Evolutionary conservation across 163 green algal genomes (phyloP), one percentile per base, ranked within the genome.

Genomic region (Scenedesmus sp.): DNA sequence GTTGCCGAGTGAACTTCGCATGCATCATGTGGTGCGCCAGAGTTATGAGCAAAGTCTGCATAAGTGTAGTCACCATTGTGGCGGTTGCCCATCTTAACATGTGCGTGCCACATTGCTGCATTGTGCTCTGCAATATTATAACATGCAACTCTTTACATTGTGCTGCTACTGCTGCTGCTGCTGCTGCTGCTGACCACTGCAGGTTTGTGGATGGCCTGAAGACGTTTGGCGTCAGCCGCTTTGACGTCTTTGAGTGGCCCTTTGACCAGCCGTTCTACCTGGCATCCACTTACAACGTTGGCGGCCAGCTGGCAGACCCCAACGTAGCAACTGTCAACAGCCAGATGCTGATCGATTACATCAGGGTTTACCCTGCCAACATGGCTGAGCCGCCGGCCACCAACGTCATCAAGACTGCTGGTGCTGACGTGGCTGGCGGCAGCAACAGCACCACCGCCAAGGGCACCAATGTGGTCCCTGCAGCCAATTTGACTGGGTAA

Each of bases 261-360:
- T 88, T 88, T 59, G 83, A 88, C 83, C 83, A 88, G 59, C 83
- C 83, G 0, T 88, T 88, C 46, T 88, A 33, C 53, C 46, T 88
- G 35, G 83, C 37, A 9, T 76, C 43, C 16, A 79, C 35, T 0
- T 53, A 81, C 49, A 49, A 43, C 30, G 37, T 88, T 2, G 83
- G 83, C 37, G 83, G 83, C 2, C 53, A 73, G 15, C 59, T 88
- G 30, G 83, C 72, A 1, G 46, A 79, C 7, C 7, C 46, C 35
- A 61, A 81, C 30, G 83, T 88, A 0, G 83, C 40, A 30, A 72
- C 42, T 16, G 22, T 81, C 35, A 46, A 46, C 59, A 79, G 83
- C 35, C 35, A 44, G 24, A 73, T 88, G 83, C n/a, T 88, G 37
- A 44, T 80, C 24, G 83, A 88, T 30, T 88, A 80, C n/a, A 73